A percentile compares a stretch with the other conserved stretches of the same genome.
Conservation (phyloP, 2,329 filamentous ascomycete genomes). For the Teratosphaeria viscida region DNA sequence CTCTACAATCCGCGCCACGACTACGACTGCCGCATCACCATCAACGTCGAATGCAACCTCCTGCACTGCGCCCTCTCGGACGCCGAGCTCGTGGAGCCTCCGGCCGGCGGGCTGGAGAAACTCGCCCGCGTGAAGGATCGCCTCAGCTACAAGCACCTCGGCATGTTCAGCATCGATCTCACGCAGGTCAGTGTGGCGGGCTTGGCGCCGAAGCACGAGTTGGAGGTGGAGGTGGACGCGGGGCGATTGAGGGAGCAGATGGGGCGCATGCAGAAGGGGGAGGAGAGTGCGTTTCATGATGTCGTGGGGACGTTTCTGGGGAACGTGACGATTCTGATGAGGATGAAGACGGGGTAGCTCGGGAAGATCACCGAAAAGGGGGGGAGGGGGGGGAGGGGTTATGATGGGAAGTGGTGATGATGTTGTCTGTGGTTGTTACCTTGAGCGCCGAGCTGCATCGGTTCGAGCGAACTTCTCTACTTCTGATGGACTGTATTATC, state of each 20-base stretch:
- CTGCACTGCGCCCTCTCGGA: conserved; percentile 44
- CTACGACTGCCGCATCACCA: conserved; percentile 85
- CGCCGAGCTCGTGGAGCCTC: conserved; percentile 38
- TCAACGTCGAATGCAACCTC: conserved; percentile 80
- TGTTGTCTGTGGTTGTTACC: no score
- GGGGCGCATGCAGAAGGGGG: conserved; percentile 31
- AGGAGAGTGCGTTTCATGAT: conserved; percentile 51
- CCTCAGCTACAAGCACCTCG: conserved; percentile 75
- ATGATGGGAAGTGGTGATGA: no score
- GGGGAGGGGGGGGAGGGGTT: no score
- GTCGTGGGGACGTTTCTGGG: conserved; percentile 37
- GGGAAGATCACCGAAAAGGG: not conserved
- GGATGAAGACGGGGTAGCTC: not conserved
- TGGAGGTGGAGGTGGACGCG: conserved; percentile 67
- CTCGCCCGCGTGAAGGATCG: conserved; percentile 59
- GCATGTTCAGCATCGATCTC: conserved; percentile 75
- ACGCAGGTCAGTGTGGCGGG: conserved; percentile 64
- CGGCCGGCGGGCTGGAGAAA: conserved; percentile 33
- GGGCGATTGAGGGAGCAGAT: conserved; percentile 56
- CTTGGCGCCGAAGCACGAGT: conserved; percentile 60
- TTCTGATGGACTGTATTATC: no score
- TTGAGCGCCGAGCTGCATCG: no score
- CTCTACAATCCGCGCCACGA: conserved; percentile 65
- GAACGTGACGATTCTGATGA: not conserved
- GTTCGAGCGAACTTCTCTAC: no score